Evolutionary conservation across 139 green algal species (phyloP).

Genomic region (Haematococcus lacustris): DNA sequence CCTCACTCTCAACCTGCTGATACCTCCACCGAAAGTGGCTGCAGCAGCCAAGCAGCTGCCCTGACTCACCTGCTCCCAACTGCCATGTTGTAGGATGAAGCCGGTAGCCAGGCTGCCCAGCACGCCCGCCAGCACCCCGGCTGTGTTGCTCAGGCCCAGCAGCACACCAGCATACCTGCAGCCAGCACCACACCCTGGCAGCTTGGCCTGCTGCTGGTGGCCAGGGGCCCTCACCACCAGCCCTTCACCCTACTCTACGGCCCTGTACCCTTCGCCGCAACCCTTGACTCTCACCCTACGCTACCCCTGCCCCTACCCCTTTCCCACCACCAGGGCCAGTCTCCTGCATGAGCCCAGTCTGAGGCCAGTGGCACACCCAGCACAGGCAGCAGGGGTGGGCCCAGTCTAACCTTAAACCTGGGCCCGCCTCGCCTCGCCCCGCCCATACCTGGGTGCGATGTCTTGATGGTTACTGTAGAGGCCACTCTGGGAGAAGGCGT

Average conservation of each 20-base stretch:
- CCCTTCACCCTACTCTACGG: neutral
- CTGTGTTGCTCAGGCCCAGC: slow-evolving; percentile 93
- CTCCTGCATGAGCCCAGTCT: neutral
- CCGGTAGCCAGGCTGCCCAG: slow-evolving; percentile 85
- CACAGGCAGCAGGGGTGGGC: neutral
- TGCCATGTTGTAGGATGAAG: slow-evolving; percentile 73
- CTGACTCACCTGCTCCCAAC: slow-evolving; percentile 29
- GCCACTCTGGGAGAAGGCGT: slow-evolving; percentile 90
- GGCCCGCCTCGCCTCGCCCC: neutral
- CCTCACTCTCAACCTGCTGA: too few species aligned
- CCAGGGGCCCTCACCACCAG: neutral
- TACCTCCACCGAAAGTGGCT: too few species aligned
- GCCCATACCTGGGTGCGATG: slow-evolving; percentile 73
- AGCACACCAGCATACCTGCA: slow-evolving; percentile 85
- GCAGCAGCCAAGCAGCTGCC: too few species aligned
- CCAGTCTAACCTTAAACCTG: neutral
- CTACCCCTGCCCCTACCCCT: neutral
- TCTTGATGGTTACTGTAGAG: slow-evolving; percentile 98
- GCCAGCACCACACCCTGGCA: neutral
- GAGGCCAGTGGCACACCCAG: neutral
- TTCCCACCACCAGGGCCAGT: neutral
- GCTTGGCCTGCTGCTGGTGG: too few species aligned
- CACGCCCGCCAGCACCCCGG: slow-evolving; percentile 91
- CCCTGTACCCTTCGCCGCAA: too few species aligned
- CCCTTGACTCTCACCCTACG: neutral